Percentiles rank a stretch among this genome's conserved stretches.
phyloP scores from a whole-genome alignment of 2,329 filamentous ascomycete genomes.

The Diaporthe eres region DNA sequence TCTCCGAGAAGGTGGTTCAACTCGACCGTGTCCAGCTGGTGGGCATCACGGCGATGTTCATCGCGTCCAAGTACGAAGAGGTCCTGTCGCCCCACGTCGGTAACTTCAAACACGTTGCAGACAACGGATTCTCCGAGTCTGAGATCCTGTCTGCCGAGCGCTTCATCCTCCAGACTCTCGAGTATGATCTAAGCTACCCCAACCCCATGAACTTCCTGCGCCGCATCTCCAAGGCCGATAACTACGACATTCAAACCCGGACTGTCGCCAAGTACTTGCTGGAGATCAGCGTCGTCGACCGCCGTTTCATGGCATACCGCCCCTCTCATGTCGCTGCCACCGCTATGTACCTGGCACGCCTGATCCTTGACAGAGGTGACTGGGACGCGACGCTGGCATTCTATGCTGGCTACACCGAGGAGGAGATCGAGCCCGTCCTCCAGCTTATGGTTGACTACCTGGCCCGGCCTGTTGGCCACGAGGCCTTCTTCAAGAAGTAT shows the following conservation, averaged over 20 bases:
- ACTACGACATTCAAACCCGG: constrained; percentile 98
- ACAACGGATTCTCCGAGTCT: constrained; percentile 94
- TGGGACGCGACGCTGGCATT: constrained; percentile 92
- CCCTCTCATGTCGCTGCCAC: constrained; percentile 93
- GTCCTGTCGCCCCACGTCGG: constrained; percentile 96
- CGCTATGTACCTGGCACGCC: constrained; percentile 93
- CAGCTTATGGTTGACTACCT: constrained; percentile 98
- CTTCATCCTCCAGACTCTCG: constrained; percentile 89
- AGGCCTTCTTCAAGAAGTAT: constrained; percentile 99
- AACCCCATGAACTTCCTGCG: constrained; percentile 99
- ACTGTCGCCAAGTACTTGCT: constrained; percentile 98
- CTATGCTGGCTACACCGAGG: constrained; percentile 93
- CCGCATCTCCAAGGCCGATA: constrained; percentile 98
- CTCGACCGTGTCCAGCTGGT: constrained; percentile 96
- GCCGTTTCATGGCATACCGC: constrained; percentile 90
- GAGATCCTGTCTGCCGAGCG: constrained; percentile 98
- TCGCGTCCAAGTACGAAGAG: constrained; percentile 98
- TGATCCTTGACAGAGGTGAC: constrained; percentile 90
- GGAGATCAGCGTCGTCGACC: constrained; percentile 95
- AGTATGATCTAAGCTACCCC: constrained; percentile 98
- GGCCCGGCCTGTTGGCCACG: constrained; percentile 88
- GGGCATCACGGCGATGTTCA: constrained; percentile 99
- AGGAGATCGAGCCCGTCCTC: constrained; percentile 93
- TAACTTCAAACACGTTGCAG: constrained; percentile 97
- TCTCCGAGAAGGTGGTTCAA: constrained; percentile 95